Evolutionary conservation across 2,329 filamentous ascomycete genomes (phyloP), one percentile per base, ranked within the genome.

Genomic region (Metarhizium album): DNA sequence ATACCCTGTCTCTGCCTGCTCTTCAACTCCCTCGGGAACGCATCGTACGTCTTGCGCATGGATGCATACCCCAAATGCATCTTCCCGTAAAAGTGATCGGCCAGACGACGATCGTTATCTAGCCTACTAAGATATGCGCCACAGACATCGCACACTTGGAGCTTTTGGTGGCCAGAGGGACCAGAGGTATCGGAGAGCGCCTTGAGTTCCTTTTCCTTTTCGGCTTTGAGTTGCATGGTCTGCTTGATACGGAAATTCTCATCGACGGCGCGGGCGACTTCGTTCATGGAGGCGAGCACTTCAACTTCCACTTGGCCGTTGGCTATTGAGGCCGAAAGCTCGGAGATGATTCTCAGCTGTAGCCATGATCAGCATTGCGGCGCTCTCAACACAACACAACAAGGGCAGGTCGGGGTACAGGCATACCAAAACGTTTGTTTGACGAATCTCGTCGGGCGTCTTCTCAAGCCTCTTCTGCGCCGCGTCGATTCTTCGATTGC

Each of bases 21-120:
- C 64, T 89, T 87, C 68, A 95, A 76, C 64, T 96, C 90, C 68
- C 90, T 90, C 48, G 85, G 85, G 55, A 98, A 82, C n/a, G 79
- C 74, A 51, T 95, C 90, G 62, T 82, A 90, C 3, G 90, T 93
- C 75, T 93, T 95, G 60, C 93, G 82, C 93, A 98, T 98, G 70
- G 95, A 88, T 16, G 93, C 93, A 66, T 97, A 98, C 0, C 93
- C 93, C 52, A 98, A 72, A 64, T 98, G 93, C 93, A 98, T 98
- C 75, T 98, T 98, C 22, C 93, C 93, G 68, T 96, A 97, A 66
- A 98, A 98, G 67, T 98, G 93, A 65, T 98, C 93, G 20, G 93
- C 93, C 63, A 98, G 68, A 29, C 93, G 79, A 35, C 93, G 80
- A 67, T 98, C 93, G 64, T 98, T 98, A 65, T 98, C 93, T 31